Conservation (phyloP, 75 land plant species). For the Isoetes taiwanensis region DNA sequence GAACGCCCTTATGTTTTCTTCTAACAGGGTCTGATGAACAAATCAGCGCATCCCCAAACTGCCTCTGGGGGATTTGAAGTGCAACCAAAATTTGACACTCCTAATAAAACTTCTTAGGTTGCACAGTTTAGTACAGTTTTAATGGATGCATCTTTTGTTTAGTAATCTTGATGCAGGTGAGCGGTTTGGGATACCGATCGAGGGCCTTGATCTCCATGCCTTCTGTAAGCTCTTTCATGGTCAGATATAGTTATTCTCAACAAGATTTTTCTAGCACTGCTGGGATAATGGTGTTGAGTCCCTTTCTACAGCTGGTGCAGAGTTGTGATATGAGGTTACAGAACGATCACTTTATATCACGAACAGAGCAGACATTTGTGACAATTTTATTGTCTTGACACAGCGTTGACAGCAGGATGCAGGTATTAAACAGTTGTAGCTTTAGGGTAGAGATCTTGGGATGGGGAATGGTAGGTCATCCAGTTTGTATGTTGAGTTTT, state of each 20-base stretch:
- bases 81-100: constrained; percentile 70
- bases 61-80: constrained; percentile 90
- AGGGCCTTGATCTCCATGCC: constrained; percentile 95
- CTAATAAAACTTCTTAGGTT: not conserved
- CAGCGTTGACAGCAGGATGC: constrained; percentile 66
- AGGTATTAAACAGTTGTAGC: too few species aligned
- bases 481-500: too few species aligned
- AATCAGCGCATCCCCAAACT: constrained; percentile 83
- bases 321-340: constrained; percentile 85
- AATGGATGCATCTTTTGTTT: too few species aligned
- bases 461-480: too few species aligned
- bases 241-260: constrained; percentile 12
- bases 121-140: not conserved
- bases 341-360: constrained; percentile 41
- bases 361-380: constrained; percentile 47
- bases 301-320: too few species aligned
- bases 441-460: too few species aligned
- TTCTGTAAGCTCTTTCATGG: constrained; percentile 95
- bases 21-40: constrained; percentile 95
- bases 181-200: constrained; percentile 83
- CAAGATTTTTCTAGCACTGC: too few species aligned
- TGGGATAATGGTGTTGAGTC: too few species aligned
- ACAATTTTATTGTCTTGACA: constrained; percentile 65
- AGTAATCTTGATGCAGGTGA: constrained; percentile 91
- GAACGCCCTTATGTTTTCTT: not conserved